phyloP scores from a whole-genome alignment of 345 rosid genomes.

The Arabis alpina region DNA sequence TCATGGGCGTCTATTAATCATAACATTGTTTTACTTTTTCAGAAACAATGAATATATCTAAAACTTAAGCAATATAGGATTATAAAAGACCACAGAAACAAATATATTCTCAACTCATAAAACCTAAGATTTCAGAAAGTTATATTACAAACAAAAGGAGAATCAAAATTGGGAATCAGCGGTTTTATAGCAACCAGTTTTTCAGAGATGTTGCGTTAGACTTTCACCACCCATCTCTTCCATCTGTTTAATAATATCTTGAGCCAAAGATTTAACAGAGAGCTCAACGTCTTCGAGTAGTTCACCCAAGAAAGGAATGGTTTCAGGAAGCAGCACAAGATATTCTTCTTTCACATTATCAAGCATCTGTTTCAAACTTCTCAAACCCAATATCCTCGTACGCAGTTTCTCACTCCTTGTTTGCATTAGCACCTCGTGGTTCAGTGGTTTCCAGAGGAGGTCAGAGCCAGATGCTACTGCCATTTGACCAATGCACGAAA shows the following conservation, averaged over 20 bases:
- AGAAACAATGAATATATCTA: background rate
- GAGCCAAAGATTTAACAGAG: slow-evolving; percentile 81
- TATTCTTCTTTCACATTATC: slow-evolving; percentile 90
- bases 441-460: slow-evolving; percentile 89
- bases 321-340: slow-evolving; percentile 73
- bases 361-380: slow-evolving; percentile 68
- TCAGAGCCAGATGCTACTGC: slow-evolving; percentile 87
- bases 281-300: slow-evolving; percentile 82
- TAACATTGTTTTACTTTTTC: background rate
- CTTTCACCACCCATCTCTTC: slow-evolving; percentile 89
- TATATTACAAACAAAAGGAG: slow-evolving; percentile 8
- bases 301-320: slow-evolving; percentile 90
- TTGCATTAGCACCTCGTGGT: slow-evolving; percentile 96
- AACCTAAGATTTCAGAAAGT: background rate
- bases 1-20: background rate
- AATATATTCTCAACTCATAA: background rate
- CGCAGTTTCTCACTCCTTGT: slow-evolving; percentile 87
- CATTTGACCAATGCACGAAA: slow-evolving; percentile 90
- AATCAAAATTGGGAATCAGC: slow-evolving; percentile 28
- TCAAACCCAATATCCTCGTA: slow-evolving; percentile 72
- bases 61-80: background rate
- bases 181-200: background rate
- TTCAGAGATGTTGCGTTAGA: slow-evolving; percentile 66
- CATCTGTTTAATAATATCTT: slow-evolving; percentile 83
- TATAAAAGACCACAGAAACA: background rate